A percentile compares a stretch with the other conserved stretches of the same genome.
Conservation (phyloP, 805 yeast species). For the Candida oleophila region DNA sequence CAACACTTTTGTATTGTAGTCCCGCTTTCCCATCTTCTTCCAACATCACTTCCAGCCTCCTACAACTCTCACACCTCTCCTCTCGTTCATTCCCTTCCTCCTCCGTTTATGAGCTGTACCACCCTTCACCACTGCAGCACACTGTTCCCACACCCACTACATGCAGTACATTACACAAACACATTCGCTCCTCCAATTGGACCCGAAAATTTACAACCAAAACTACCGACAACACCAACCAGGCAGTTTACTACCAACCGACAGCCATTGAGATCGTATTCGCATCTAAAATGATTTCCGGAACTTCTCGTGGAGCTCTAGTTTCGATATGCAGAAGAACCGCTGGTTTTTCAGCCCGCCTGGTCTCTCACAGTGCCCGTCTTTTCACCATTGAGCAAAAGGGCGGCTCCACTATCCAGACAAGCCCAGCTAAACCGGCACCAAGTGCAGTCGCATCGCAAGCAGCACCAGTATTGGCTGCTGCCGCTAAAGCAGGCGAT, state of each 20-base stretch:
- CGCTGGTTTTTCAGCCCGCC: not conserved
- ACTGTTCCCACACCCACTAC: not conserved
- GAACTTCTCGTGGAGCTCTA: slow-evolving; percentile 3
- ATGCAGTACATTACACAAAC: not conserved
- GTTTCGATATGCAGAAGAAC: not conserved
- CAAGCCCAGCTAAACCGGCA: slow-evolving; percentile 2
- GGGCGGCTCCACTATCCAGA: not conserved
- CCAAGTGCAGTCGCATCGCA: not conserved
- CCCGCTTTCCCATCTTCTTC: too few species aligned
- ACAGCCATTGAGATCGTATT: not conserved
- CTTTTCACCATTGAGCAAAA: not conserved
- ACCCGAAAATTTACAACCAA: not conserved
- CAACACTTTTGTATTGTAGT: too few species aligned
- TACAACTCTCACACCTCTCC: too few species aligned
- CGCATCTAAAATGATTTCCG: not conserved
- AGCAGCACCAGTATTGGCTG: not conserved
- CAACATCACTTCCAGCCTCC: too few species aligned
- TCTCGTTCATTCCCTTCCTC: too few species aligned
- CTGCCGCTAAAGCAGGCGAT: not conserved
- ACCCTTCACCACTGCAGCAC: too few species aligned
- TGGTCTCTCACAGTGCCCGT: not conserved
- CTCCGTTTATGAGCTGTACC: too few species aligned
- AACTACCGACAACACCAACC: not conserved
- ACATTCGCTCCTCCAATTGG: not conserved
- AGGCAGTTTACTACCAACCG: too few species aligned